These are phyloP conservation scores for Corylus heterophylla DNA, from an alignment of 306 rosid species.

Conservation along the genomic window DNA sequence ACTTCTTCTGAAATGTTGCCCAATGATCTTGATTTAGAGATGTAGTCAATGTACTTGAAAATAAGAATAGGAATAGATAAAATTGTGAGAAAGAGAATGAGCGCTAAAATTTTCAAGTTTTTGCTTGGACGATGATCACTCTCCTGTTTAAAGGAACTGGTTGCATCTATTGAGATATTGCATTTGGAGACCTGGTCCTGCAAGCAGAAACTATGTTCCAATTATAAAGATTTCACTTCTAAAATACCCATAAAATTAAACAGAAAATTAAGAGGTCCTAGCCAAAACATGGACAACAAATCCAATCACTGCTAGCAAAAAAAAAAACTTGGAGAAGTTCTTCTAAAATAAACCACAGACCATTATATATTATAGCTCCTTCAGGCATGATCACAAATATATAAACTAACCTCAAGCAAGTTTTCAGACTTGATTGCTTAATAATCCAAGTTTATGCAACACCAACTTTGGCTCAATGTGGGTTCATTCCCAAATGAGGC, in stretches of 20 bases:
- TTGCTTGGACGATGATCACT: slow-evolving; percentile 31
- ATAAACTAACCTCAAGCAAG: neutral
- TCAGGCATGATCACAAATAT: neutral
- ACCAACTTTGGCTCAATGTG: neutral
- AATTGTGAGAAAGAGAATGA: slow-evolving; percentile 50
- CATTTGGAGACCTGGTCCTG: slow-evolving; percentile 61
- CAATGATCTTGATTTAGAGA: slow-evolving; percentile 60
- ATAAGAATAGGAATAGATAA: slow-evolving; percentile 51
- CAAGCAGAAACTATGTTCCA: slow-evolving; percentile 18
- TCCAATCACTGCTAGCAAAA: neutral
- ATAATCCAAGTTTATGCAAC: neutral
- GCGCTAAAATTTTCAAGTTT: slow-evolving; percentile 55
- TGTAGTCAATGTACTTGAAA: slow-evolving; percentile 56
- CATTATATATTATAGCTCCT: neutral
- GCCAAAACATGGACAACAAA: neutral
- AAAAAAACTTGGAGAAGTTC: neutral
- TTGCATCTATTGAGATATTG: slow-evolving; percentile 35
- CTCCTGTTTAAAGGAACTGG: slow-evolving; percentile 33
- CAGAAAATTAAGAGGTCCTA: neutral
- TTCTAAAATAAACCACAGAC: neutral
- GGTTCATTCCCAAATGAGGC: neutral
- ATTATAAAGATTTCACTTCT: slow-evolving; percentile 2
- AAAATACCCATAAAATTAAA: neutral
- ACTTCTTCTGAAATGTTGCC: slow-evolving; percentile 61
- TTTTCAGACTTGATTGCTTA: neutral